Percentiles rank a stretch among this genome's conserved stretches.
These are phyloP conservation scores for Blastocladiella emersonii DNA, from an alignment of 371 early-diverging fungal species.

Conservation along the genomic window DNA sequence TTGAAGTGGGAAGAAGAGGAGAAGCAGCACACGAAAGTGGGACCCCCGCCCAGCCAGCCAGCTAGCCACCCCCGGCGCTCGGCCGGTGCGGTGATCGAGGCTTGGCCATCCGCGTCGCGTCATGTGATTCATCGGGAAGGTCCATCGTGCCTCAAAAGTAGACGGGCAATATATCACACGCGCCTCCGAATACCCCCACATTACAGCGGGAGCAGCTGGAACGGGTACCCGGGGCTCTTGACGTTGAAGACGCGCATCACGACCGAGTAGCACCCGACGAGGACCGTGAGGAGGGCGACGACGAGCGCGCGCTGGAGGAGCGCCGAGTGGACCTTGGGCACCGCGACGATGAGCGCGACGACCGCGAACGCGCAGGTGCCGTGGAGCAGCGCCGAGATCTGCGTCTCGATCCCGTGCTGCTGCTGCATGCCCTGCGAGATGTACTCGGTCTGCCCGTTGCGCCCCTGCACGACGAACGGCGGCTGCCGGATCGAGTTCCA, in stretches of 20 bases:
- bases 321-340: constrained; percentile 22
- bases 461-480: constrained; percentile 42
- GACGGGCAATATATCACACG: no score
- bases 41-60: no score
- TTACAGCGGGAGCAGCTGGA: constrained; percentile 50
- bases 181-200: no score
- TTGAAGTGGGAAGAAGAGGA: no score
- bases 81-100: no score
- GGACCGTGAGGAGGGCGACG: constrained; percentile 32
- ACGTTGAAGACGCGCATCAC: constrained; percentile 46
- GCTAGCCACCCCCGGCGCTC: no score
- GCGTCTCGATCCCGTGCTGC: constrained; percentile 64
- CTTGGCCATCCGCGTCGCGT: no score
- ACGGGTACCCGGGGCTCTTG: constrained; percentile 68
- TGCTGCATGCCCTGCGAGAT: constrained; percentile 56
- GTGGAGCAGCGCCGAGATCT: constrained; percentile 48
- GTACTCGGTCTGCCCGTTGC: constrained; percentile 44
- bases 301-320: constrained; percentile 35
- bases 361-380: background rate
- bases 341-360: constrained; percentile 12
- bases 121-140: no score
- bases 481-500: constrained; percentile 76
- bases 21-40: no score
- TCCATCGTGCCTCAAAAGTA: no score
- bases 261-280: constrained; percentile 45